A percentile compares a stretch with the other conserved stretches of the same genome.
Conservation (phyloP, 106 monocot genomes). For the Cymbidium sinense region DNA sequence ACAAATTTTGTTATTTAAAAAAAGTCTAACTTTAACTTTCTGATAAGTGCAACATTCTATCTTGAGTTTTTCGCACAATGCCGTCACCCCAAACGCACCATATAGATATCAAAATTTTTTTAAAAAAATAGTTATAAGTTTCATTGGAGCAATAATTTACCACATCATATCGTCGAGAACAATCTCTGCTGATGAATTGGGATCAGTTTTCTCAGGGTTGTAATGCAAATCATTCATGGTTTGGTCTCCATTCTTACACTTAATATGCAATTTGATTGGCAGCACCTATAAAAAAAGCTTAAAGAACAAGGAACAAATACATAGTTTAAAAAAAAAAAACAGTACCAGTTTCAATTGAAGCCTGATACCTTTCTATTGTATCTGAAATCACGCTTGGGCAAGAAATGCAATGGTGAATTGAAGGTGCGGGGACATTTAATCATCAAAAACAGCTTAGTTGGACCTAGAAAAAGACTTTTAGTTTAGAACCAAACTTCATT, state of each 20-base stretch:
- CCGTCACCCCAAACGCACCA: too few species aligned
- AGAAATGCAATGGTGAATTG: slow-evolving; percentile 68
- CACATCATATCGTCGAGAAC: slow-evolving; percentile 32
- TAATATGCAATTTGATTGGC: slow-evolving; percentile 45
- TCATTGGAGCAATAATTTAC: slow-evolving; percentile 17
- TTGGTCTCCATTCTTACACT: slow-evolving; percentile 28
- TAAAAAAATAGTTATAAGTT: too few species aligned
- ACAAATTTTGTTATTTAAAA: too few species aligned
- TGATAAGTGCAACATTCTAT: too few species aligned
- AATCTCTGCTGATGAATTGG: neutral
- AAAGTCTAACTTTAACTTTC: too few species aligned
- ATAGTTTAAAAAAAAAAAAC: neutral
- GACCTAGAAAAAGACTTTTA: slow-evolving; percentile 45
- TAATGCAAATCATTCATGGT: slow-evolving; percentile 7
- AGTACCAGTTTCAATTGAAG: neutral
- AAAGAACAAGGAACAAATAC: neutral
- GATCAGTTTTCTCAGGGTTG: neutral
- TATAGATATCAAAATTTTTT: too few species aligned
- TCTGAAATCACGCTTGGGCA: slow-evolving; percentile 86
- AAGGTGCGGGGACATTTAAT: slow-evolving; percentile 56
- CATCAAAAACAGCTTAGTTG: slow-evolving; percentile 75
- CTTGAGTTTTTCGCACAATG: too few species aligned
- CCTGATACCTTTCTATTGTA: slow-evolving; percentile 59
- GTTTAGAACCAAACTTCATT: neutral
- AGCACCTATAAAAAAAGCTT: slow-evolving; percentile 28